phyloP scores from a whole-genome alignment of 164 flowering plant species.

The grape (Vitis vinifera) region ASM3070453v1 NC_081809.1:11428501-11429000 shows the following conservation, averaged over 20 bases:
- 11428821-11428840: too few species aligned
- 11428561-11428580: constrained; percentile 22
- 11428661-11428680: constrained; percentile 17
- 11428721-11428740: constrained; percentile 19
- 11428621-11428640: constrained; percentile 23
- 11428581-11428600: constrained; percentile 25
- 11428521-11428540: too few species aligned
- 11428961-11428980: too few species aligned
- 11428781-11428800: constrained; percentile 19
- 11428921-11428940: too few species aligned
- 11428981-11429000: too few species aligned
- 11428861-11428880: too few species aligned
- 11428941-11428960: too few species aligned
- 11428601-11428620: constrained; percentile 16
- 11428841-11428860: too few species aligned
- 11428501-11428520: too few species aligned
- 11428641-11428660: constrained; percentile 20
- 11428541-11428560: too few species aligned
- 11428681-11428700: constrained; percentile 13
- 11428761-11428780: constrained; percentile 22
- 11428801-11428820: constrained; percentile 9
- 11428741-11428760: constrained; percentile 22
- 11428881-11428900: too few species aligned
- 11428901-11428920: too few species aligned
- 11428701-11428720: constrained; percentile 15